Base-by-base conservation (phyloP, 345 rosid genomes). In the Hirschfeldia incana region DNA sequence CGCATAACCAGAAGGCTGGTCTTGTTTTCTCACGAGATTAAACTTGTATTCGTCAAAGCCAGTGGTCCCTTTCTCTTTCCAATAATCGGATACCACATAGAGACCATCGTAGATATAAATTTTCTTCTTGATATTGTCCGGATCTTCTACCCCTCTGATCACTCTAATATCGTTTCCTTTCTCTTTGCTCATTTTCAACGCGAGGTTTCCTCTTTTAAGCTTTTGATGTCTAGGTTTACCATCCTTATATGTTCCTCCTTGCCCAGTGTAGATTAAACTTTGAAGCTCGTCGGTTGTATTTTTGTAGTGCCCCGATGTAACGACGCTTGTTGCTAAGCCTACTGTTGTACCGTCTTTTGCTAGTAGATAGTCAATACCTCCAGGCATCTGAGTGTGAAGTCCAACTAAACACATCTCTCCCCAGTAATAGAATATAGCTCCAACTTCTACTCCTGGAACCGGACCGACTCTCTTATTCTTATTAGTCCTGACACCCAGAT, bases 131-230 rank as follows among this genome's bases (percentile, higher is more conserved):
- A 60, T 70, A 65, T 67, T 59, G 0, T 16, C 21, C 0, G 55
- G 36, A 75, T 92, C 88, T 27, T 63, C 74, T 76, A 80, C 36
- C 27, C 96, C 96, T 30, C 90, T 85, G n/a, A 92, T 78, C 7
- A 92, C 94, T 78, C 96, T 85, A 9, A 91, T 86, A 26, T 84
- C 87, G 16, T 82, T 91, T 3, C 76, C 86, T 4, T 81, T 86
- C 11, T 57, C 77, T 34, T 69, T n/a, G 65, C 96, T 90, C 63
- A 62, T 75, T 75, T 81, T 83, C 16, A 92, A 55, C 13, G 94
- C 94, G 67, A 84, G 89, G 72, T 91, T 92, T 11, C 95, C 94
- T 77, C 88, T 74, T 72, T 72, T 84, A 27, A 92, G 88, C 70
- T 77, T 83, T 83, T 92, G 93, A 81, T 89, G 88, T 9, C 72